Base-by-base conservation (phyloP, 163 green algal genomes). In the Scenedesmus sp. region DNA sequence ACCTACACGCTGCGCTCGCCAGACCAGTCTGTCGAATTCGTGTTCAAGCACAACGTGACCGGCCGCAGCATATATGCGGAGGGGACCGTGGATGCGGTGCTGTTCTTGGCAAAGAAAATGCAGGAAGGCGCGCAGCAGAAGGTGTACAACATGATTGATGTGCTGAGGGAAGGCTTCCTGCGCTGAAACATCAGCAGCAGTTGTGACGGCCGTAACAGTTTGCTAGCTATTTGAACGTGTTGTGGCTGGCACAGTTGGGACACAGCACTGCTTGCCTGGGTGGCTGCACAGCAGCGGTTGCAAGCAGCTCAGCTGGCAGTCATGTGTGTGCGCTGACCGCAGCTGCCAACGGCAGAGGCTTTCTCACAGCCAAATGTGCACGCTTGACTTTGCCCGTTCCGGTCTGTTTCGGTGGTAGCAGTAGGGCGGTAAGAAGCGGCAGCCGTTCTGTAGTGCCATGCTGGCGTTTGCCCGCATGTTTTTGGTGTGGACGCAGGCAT, bases 41-140 rank as follows among this genome's bases (percentile, higher is more conserved):
- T 98, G 87, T 99, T 99, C 92, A 95, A 98, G 94, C 98, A 99
- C 95, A 99, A 99, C 90, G 98, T 99, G 18, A 96, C 94, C 74
- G 98, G 97, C 15, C 94, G 98, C 4, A 95, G 94, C 60, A 98
- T 99, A 3, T 99, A 99, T 91, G 98, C 98, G 8, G 96, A 99
- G 93, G 98, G 98, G 10, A 98, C 97, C 0, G 97, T 99, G 52
- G 98, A 99, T 92, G 98, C 98, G 0, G 96, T 95, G 18, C 93
- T 99, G 23, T 99, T 99, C 92, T 93, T 99, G 52, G 92, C 94
- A 16, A 92, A 94, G 91, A 94, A 96, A 81, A 94, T 98, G 2
- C 59, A 94, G n/a, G 93, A 96, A 52, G 91, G 88, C 12, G 92
- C 93, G 4, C 86, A 95, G 18, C 95, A 99, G 95, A 97, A 96